Evolutionary conservation across 345 rosid genomes (phyloP), one percentile per base, ranked within the genome.

Genomic region (Gossypium arboreum): DNA sequence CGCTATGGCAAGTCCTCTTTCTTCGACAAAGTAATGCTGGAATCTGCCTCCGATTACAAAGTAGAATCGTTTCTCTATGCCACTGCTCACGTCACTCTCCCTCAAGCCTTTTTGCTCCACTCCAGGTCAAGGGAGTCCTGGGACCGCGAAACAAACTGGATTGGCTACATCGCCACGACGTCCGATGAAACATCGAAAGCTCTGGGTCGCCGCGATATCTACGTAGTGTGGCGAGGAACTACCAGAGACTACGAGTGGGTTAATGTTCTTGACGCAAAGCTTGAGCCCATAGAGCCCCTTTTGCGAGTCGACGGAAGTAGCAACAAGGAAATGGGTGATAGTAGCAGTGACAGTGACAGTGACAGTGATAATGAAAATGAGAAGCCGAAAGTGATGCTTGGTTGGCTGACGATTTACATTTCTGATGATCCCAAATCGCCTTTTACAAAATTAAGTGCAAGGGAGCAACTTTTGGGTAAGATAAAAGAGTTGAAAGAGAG

Each of bases 121-220:
- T 88, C 97, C 6, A 80, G 51, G 50, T 88, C 97, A 5, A 83
- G 94, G 3, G 97, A 92, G 44, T 81, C 92, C 6, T 91, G 98
- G 93, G 98, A 94, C 83, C 90, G 94, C n/a, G 98, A 94, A 75
- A 89, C 97, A 17, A 94, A 94, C 84, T 94, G 98, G 98, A 88
- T 94, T 44, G 97, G 97, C 64, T 94, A 88, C 86, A 85, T 92
- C 62, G 91, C 93, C 18, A 89, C 90, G 3, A 87, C 92, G 56
- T 78, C 91, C 17, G 94, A 94, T 34, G 92, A 88, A 57, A 75
- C 62, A 3, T 75, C 83, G 7, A 69, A 72, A 65, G 22, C 81
- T 18, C 77, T 86, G 8, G 94, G 93, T 44, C 89, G 93, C 43
- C 94, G 97, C 39, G 97, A 91, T 76, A 86, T 94, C 71, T 92